Base-by-base conservation (phyloP, 495 filamentous ascomycete genomes). In the Aspergillus egyptiacus region DNA sequence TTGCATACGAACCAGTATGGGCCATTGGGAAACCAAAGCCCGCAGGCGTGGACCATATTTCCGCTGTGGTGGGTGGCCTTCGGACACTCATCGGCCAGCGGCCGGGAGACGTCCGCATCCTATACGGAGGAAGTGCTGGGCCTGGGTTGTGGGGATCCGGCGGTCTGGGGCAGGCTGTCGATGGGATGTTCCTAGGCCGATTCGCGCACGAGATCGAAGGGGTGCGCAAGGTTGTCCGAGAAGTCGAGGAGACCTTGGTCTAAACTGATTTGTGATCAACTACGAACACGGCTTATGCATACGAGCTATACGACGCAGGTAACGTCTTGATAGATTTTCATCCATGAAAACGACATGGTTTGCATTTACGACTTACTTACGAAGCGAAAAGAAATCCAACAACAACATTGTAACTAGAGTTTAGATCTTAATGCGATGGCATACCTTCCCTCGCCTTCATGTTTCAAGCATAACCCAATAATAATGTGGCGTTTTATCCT, bases 1-100 rank as follows among this genome's bases (percentile, higher is more conserved):
- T 93, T 31, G 89, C 87, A 3, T 95, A 95, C 61, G 89, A 95
- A 70, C 88, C 88, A 9, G 86, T 91, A 1, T 94, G 88, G 88
- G 88, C 87, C 0, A 94, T 94, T 65, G 88, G 88, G 2, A 77
- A 85, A 22, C 67, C 70, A 0, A 72, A 80, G 54, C 87, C 88
- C n/a, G 89, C 89, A 3, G 69, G 70, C 7, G 75, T 79, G 22
- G 80, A 84, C 48, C 82, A 93, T 65, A 86, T 95, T 3, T 71
- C 77, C 3, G 75, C 70, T 27, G 87, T 91, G n/a, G 79, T 85
- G 37, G 69, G 73, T 53, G 74, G 74, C 6, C 69, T 94, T 33
- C 71, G 81, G 30, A 53, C 59, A 2, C 62, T 71, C 2, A 57
- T 75, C 44, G 67, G 66, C 10, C 55, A 57, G 2, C 61, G 78